phyloP scores from a whole-genome alignment of 1,139 yeast genomes.

The Blastobotrys malaysiensis region DNA sequence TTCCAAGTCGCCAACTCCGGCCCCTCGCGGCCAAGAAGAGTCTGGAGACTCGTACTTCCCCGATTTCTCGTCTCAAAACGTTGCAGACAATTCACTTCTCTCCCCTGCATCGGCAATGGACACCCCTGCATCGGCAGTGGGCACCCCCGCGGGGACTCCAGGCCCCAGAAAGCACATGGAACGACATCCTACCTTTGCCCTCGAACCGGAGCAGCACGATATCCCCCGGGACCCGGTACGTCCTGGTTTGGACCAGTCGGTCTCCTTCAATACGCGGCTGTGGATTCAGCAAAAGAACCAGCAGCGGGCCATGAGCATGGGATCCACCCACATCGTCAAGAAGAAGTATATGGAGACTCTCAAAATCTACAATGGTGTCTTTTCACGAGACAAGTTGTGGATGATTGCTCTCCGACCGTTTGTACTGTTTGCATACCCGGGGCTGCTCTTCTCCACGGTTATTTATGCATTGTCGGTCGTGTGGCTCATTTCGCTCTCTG shows the following conservation, averaged over 20 bases:
- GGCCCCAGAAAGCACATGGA: slow-evolving; percentile 8
- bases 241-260: not conserved
- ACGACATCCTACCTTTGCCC: slow-evolving; percentile 16
- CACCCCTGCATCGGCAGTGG: not conserved
- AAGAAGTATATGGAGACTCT: slow-evolving; percentile 25
- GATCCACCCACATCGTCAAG: slow-evolving; percentile 17
- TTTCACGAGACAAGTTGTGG: slow-evolving; percentile 50
- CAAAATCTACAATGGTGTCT: slow-evolving; percentile 41
- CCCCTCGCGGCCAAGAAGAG: slow-evolving; percentile 1
- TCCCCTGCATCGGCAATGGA: not conserved
- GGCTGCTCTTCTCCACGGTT: slow-evolving; percentile 49
- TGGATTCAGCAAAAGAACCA: slow-evolving; percentile 11
- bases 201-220: slow-evolving; percentile 7
- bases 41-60: slow-evolving; percentile 12
- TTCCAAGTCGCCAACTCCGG: not conserved
- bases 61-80: slow-evolving; percentile 10
- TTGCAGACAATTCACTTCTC: not conserved
- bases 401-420: slow-evolving; percentile 55
- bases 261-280: not conserved
- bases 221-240: slow-evolving; percentile 3
- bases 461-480: slow-evolving; percentile 55
- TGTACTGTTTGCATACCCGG: slow-evolving; percentile 47
- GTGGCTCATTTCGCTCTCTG: slow-evolving; percentile 59
- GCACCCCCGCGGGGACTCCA: slow-evolving; percentile 1
- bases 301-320: slow-evolving; percentile 10